Percentiles rank a stretch among this genome's conserved stretches.
Conservation (phyloP, 2,329 filamentous ascomycete genomes). For the Bipolaris victoriae region DNA sequence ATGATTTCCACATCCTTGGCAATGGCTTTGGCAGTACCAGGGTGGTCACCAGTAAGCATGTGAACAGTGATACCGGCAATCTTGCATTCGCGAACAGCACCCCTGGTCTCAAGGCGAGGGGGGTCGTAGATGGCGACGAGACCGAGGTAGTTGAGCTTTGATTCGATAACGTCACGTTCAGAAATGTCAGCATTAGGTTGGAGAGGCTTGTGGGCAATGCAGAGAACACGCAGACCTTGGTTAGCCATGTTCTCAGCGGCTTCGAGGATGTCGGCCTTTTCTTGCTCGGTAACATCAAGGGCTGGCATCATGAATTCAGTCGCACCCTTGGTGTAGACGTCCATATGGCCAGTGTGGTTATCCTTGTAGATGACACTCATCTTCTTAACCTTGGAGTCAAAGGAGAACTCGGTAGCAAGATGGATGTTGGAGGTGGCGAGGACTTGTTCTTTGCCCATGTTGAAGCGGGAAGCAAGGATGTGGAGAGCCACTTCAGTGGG, state of each 20-base stretch:
- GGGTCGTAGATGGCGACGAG: slow-evolving; percentile 87
- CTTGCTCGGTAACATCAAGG: slow-evolving; percentile 38
- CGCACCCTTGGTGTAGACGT: slow-evolving; percentile 50
- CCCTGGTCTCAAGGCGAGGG: slow-evolving; percentile 78
- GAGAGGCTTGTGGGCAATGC: slow-evolving; percentile 46
- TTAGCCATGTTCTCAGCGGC: slow-evolving; percentile 44
- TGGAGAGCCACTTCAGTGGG: slow-evolving; percentile 50
- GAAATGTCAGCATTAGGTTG: slow-evolving; percentile 35
- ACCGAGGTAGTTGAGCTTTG: slow-evolving; percentile 74
- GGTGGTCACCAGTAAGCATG: slow-evolving; percentile 58
- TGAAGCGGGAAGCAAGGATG: slow-evolving; percentile 49
- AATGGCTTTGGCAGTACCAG: slow-evolving; percentile 55
- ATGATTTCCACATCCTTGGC: slow-evolving; percentile 56
- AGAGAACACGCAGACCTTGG: slow-evolving; percentile 48
- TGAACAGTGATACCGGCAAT: slow-evolving; percentile 57
- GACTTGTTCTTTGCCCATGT: slow-evolving; percentile 43
- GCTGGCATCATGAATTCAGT: slow-evolving; percentile 47
- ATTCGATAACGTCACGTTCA: slow-evolving; percentile 68
- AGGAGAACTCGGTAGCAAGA: slow-evolving; percentile 48
- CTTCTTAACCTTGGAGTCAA: slow-evolving; percentile 50
- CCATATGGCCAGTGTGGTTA: slow-evolving; percentile 34
- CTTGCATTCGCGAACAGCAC: slow-evolving; percentile 54
- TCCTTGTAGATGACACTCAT: slow-evolving; percentile 50
- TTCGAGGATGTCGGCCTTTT: slow-evolving; percentile 25
- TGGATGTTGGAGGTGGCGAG: slow-evolving; percentile 36